Evolutionary conservation across 805 yeast genomes (phyloP).

Genomic region (Metschnikowia lachancei): DNA sequence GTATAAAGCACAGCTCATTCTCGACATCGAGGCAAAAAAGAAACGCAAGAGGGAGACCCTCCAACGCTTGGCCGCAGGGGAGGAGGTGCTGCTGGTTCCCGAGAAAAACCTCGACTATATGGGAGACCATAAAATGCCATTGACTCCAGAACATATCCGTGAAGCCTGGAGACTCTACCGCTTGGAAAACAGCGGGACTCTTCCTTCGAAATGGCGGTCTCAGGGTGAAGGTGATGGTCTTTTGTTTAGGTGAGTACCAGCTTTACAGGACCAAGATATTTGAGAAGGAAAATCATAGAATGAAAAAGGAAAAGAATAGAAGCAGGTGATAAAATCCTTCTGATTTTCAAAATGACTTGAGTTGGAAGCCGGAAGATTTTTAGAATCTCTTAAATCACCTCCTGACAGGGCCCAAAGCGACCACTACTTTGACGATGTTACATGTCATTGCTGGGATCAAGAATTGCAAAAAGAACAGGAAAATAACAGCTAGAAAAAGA

Average conservation of each 20-base stretch:
- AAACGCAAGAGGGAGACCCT: constrained; percentile 31
- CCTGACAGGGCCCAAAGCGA: too few relatives aligned
- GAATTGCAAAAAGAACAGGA: too few relatives aligned
- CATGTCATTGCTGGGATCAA: too few relatives aligned
- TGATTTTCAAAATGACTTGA: too few relatives aligned
- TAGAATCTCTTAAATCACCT: too few relatives aligned
- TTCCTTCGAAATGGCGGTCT: constrained; percentile 63
- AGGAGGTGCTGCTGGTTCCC: constrained; percentile 16
- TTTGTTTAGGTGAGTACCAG: constrained; percentile 51
- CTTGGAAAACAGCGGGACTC: constrained; percentile 61
- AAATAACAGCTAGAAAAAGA: too few relatives aligned
- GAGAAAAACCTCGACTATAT: constrained; percentile 29
- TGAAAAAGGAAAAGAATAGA: neutral
- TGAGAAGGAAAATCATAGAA: neutral
- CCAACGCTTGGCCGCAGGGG: constrained; percentile 41
- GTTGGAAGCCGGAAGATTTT: too few relatives aligned
- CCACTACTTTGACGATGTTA: too few relatives aligned
- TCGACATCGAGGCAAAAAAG: constrained; percentile 40
- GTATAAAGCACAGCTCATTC: constrained; percentile 39
- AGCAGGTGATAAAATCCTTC: too few relatives aligned
- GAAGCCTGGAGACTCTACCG: constrained; percentile 85
- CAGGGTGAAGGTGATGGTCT: constrained; percentile 65
- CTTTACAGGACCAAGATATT: neutral
- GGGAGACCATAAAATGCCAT: constrained; percentile 54
- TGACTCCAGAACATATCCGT: constrained; percentile 78